Evolutionary conservation across 1,284 basidiomycete genomes (phyloP).

Genomic region (Leccinum ponderosum): DNA sequence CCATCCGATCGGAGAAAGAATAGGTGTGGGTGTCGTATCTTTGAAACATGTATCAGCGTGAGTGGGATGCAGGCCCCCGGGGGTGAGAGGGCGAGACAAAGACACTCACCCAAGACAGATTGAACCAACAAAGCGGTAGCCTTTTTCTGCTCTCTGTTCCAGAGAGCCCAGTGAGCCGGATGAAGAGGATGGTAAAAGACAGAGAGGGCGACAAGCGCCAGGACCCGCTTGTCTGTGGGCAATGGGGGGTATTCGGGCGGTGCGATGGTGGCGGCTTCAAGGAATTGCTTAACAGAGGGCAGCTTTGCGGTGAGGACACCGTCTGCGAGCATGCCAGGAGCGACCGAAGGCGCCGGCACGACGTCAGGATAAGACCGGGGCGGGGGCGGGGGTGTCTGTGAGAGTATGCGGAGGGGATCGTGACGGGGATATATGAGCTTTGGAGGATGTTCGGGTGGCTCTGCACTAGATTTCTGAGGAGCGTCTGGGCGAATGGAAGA

Average conservation of each 20-base stretch:
- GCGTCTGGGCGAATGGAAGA: slow-evolving; percentile 32
- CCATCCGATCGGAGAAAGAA: slow-evolving; percentile 37
- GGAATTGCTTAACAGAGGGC: slow-evolving; percentile 28
- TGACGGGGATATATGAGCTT: slow-evolving; percentile 31
- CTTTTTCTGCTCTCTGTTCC: slow-evolving; percentile 36
- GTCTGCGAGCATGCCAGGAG: slow-evolving; percentile 33
- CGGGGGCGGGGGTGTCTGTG: slow-evolving; percentile 26
- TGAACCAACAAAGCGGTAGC: slow-evolving; percentile 28
- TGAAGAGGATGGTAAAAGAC: slow-evolving; percentile 36
- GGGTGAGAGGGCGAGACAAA: background rate
- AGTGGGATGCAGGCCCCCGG: background rate
- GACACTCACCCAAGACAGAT: slow-evolving; percentile 27
- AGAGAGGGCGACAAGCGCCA: slow-evolving; percentile 34
- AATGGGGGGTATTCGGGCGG: slow-evolving; percentile 33
- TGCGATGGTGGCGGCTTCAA: slow-evolving; percentile 24
- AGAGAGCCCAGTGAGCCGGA: slow-evolving; percentile 34
- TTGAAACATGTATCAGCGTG: background rate
- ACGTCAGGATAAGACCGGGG: slow-evolving; percentile 21
- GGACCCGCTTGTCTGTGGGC: slow-evolving; percentile 30
- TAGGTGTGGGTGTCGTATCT: slow-evolving; percentile 33
- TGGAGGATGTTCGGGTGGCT: slow-evolving; percentile 25
- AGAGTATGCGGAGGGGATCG: slow-evolving; percentile 34
- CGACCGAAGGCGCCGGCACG: slow-evolving; percentile 26
- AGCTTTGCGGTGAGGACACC: slow-evolving; percentile 34
- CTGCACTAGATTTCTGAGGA: slow-evolving; percentile 22